Conservation (phyloP, 306 rosid genomes). For the Mucuna pruriens region DNA sequence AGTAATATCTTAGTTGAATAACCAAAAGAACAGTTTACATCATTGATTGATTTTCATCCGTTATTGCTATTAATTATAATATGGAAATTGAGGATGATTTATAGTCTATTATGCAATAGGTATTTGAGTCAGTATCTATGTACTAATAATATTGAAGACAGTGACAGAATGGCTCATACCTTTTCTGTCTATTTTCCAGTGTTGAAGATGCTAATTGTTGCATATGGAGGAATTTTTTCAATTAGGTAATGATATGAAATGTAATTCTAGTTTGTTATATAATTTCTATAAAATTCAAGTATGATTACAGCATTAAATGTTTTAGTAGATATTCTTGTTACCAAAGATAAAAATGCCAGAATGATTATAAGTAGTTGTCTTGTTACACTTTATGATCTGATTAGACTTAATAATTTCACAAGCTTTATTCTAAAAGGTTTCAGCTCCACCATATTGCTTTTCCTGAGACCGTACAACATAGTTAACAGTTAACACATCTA, state of each 20-base stretch:
- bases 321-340: neutral
- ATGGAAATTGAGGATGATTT: slow-evolving; percentile 11
- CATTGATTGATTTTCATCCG: neutral
- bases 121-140: neutral
- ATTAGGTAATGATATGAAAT: neutral
- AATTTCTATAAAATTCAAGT: neutral
- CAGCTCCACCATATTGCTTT: neutral
- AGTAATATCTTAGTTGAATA: neutral
- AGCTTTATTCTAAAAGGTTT: neutral
- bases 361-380: neutral
- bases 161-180: neutral
- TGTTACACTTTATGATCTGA: neutral
- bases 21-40: neutral
- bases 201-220: neutral
- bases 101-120: neutral
- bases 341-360: neutral
- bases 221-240: neutral
- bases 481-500: neutral
- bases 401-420: neutral
- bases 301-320: neutral
- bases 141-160: neutral
- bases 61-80: neutral
- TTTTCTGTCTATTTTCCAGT: neutral
- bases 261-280: neutral
- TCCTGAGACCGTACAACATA: neutral